Percentiles rank a stretch among this genome's conserved stretches.
phyloP scores from a whole-genome alignment of 208 protist genomes.

The Leishmania martiniquensis region DNA sequence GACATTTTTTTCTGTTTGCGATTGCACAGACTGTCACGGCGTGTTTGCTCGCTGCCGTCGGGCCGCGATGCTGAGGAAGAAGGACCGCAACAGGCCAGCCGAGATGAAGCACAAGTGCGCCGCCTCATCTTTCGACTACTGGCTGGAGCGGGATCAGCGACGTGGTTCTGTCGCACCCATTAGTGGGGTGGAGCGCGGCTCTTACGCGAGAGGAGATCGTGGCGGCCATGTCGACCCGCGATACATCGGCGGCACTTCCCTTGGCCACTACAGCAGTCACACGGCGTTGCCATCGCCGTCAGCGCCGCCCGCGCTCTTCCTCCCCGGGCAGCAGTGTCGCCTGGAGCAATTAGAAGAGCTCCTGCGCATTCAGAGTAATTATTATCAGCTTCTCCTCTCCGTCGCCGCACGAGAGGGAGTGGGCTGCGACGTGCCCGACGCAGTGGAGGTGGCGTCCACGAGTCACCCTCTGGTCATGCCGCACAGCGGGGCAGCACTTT shows the following conservation, averaged over 20 bases:
- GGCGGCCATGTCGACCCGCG: neutral
- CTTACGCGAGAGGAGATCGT: neutral
- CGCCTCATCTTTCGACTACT: conserved; percentile 18
- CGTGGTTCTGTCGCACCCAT: neutral
- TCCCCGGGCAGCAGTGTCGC: neutral
- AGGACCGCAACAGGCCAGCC: neutral
- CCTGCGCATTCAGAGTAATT: conserved; percentile 12
- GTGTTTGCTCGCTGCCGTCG: neutral
- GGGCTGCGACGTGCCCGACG: neutral
- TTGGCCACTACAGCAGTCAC: neutral
- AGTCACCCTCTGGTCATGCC: neutral
- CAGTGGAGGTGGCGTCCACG: neutral
- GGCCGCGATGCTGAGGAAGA: neutral
- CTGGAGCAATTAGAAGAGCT: conserved; percentile 24
- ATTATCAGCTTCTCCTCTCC: neutral
- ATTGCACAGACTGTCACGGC: no score
- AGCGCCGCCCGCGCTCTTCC: neutral
- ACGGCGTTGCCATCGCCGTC: neutral
- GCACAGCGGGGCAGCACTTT: neutral
- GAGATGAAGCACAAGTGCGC: neutral
- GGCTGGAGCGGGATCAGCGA: conserved; percentile 12
- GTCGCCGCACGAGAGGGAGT: no score
- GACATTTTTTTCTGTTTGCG: neutral
- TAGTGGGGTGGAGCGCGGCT: neutral
- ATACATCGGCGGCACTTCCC: no score